phyloP scores from a whole-genome alignment of 2,329 filamentous ascomycete genomes.

The Colletotrichum orchidophilum region DNA sequence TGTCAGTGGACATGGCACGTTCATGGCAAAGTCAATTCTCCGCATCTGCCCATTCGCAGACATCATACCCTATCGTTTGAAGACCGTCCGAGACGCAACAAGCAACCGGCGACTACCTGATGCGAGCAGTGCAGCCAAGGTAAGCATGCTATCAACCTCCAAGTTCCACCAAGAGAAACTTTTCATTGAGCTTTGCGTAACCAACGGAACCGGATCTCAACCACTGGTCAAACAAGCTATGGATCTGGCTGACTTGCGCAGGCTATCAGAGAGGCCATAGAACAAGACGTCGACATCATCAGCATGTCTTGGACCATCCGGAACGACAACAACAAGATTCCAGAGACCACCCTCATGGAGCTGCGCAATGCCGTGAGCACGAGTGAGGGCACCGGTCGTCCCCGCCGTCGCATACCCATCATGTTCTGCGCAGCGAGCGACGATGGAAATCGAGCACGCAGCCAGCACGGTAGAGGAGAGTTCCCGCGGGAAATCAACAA shows the following conservation, averaged over 20 bases:
- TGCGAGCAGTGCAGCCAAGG: neutral
- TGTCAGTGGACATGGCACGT: constrained; percentile 38
- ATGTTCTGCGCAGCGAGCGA: constrained; percentile 50
- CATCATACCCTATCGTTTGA: constrained; percentile 37
- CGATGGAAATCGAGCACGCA: constrained; percentile 33
- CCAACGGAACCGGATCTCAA: too few relatives aligned
- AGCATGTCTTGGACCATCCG: constrained; percentile 44
- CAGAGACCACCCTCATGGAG: constrained; percentile 23
- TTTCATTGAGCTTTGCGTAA: neutral
- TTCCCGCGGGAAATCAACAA: neutral
- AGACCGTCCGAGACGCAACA: constrained; percentile 16
- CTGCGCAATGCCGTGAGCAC: constrained; percentile 35
- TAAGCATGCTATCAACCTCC: neutral
- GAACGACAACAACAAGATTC: neutral
- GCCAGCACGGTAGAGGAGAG: neutral
- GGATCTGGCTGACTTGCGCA: neutral
- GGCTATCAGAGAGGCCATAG: constrained; percentile 37
- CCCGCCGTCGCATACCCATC: constrained; percentile 40
- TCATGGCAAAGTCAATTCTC: constrained; percentile 40
- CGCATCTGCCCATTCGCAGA: constrained; percentile 38
- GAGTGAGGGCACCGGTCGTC: neutral
- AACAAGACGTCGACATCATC: constrained; percentile 39
- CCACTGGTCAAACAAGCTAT: neutral
- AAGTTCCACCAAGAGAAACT: neutral
- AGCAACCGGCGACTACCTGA: neutral